Base-by-base conservation (phyloP, 2,329 filamentous ascomycete genomes). In the Colletotrichum lini region DNA sequence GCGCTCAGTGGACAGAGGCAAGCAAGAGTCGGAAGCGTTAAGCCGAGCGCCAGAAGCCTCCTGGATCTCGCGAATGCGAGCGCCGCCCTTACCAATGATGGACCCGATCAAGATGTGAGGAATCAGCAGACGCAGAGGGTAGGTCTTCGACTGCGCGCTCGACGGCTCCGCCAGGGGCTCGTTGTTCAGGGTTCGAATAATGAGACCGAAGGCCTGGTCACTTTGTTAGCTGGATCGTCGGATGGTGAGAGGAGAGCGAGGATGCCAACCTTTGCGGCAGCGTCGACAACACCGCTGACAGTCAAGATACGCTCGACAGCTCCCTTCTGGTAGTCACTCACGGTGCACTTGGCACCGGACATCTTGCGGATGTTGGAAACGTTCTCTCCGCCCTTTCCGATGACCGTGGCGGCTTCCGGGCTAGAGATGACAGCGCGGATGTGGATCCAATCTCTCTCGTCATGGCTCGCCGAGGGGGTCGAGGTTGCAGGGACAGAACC, bases 361-460 rank as follows among this genome's bases (percentile, higher is more conserved):
- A 98, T 88, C 81, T 94, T 94, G 76, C 96, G 92, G 79, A 99
- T 98, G 84, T 97, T 94, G 76, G 95, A 97, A 58, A 99, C 96
- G 79, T 99, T 99, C 87, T 99, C 96, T 80, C 96, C 96, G 74
- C 95, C 96, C 85, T 99, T 99, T 80, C 96, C 96, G 83, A 99
- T 99, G 75, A 98, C 94, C 59, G 96, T 99, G 49, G 96, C 96
- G 76, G 96, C 96, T 83, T 99, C 96, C 56, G 95, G 94, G 82
- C 96, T 99, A 63, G 96, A 97, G 78, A 99, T 99, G 78, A 98
- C 95, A 67, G 96, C 94, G 76, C 96, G 93, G 77, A 99, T 94
- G 81, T 99, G 96, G 76, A 99, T 95, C 96, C 96, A 99, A 57
- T 92, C 92, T 58, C 93, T 95, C 86, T 99, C 96, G 79, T 99